Evolutionary conservation across 2,329 filamentous ascomycete species (phyloP).

Genomic region (Beauveria sp.): DNA sequence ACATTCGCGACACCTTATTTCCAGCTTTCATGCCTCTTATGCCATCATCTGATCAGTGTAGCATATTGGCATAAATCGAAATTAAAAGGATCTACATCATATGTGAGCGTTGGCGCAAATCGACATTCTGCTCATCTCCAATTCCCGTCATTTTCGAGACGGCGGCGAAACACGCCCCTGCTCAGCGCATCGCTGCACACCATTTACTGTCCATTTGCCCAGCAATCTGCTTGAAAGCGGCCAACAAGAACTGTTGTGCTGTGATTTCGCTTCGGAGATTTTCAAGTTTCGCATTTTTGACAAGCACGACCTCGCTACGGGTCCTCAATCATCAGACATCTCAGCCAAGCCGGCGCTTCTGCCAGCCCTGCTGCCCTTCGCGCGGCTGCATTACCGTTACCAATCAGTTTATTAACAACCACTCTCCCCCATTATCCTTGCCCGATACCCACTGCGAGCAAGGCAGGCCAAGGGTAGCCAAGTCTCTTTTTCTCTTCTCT

Average conservation of each 20-base stretch:
- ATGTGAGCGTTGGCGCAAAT: neutral
- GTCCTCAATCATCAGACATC: neutral
- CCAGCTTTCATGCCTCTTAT: neutral
- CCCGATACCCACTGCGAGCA: slow-evolving; percentile 9
- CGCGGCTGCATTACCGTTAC: slow-evolving; percentile 8
- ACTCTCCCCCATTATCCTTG: slow-evolving; percentile 6
- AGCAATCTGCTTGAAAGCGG: neutral
- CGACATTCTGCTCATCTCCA: neutral
- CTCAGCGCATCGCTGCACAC: slow-evolving; percentile 6
- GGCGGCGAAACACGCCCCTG: slow-evolving; percentile 11
- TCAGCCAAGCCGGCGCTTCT: slow-evolving; percentile 6
- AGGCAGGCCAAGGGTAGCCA: slow-evolving; percentile 4
- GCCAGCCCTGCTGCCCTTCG: neutral
- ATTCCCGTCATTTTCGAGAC: slow-evolving; percentile 10
- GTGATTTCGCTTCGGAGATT: slow-evolving; percentile 3
- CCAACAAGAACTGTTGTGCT: neutral
- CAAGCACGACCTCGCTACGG: neutral
- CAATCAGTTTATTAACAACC: slow-evolving; percentile 11
- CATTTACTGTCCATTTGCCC: neutral
- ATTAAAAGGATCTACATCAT: neutral
- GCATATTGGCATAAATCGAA: neutral
- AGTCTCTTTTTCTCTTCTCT: neutral
- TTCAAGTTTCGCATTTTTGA: slow-evolving; percentile 1
- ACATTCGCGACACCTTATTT: neutral
- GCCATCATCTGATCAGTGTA: neutral